These are phyloP conservation scores for Coniella lustricola DNA, from an alignment of 2,329 filamentous ascomycete genomes.

Conservation along the genomic window DNA sequence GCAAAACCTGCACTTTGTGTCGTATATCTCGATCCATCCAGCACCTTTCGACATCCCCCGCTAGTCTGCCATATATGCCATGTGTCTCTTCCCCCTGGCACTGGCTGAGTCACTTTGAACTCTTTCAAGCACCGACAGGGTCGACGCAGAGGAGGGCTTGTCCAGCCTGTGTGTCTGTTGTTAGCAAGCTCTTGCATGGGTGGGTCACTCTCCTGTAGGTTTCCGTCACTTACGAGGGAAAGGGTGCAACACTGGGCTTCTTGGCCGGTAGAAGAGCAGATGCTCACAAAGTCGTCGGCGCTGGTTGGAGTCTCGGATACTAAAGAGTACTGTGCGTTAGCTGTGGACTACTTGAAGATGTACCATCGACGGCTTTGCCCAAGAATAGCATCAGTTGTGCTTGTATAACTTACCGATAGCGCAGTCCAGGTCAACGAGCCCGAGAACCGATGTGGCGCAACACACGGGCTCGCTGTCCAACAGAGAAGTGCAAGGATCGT, in stretches of 20 bases:
- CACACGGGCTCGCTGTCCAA: neutral
- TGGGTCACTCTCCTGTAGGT: fast-evolving
- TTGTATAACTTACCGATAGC: neutral
- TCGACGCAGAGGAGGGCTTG: neutral
- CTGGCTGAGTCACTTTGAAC: neutral
- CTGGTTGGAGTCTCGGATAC: neutral
- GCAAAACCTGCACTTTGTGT: neutral
- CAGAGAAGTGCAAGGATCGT: neutral
- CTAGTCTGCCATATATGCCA: neutral
- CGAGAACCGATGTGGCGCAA: conserved; percentile 3
- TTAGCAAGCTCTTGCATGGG: neutral
- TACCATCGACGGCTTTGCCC: neutral
- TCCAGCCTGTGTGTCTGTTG: neutral
- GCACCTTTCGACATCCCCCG: neutral
- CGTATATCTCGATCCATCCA: neutral
- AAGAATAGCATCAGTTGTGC: no score
- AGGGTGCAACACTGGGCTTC: conserved; percentile 3
- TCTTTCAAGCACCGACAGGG: conserved; percentile 4
- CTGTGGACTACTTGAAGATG: neutral
- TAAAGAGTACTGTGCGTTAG: neutral
- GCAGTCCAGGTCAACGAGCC: conserved; percentile 4
- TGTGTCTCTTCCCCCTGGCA: neutral
- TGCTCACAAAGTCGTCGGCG: neutral
- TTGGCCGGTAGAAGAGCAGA: conserved; percentile 1
- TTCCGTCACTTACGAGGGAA: neutral